Evolutionary conservation across 768 basidiomycete genomes (phyloP), one percentile per base, ranked within the genome.

Genomic region (Holtermannia corniformis): DNA sequence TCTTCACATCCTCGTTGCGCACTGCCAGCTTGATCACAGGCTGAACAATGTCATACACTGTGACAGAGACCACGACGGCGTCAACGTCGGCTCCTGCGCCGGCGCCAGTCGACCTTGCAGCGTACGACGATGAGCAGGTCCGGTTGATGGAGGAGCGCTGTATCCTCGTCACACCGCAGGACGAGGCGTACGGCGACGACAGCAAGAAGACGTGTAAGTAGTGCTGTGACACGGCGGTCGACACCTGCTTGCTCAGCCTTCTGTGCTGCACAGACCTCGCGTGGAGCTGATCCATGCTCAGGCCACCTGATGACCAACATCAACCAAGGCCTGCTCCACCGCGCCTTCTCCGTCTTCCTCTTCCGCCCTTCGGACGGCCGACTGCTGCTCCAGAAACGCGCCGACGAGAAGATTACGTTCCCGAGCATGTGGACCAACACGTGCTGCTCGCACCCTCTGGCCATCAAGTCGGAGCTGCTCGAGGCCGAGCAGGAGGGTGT

Each of bases 391-490:
- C 95, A 99, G 71, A 89, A 90, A 72, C 82, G 95, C 32, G 95
- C 95, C 19, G 78, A 83, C n/a, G 91, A 93, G 76, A 99, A 99
- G 78, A 99, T 99, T 68, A 99, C 95, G 5, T 99, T 99, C 76
- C 95, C 95, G 4, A 80, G 87, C 63, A 91, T 96, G 91, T 99
- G 95, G 95, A 99, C 95, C 26, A 99, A 99, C 74, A 97, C 95
- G 5, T 99, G 95, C 72, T 99, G 93, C 75, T 91, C 88, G 21
- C 93, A 99, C 69, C 93, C 93, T 16, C 78, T 99, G 47, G 67
- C 65, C 40, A 70, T 70, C 49, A 62, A 55, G 26, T 83, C 87
- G 62, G 95, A 97, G 74, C 87, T 90, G 60, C 85, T 84, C 56
- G 79, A 81, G 59, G 85, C 90, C 74, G 80, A 82, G 28, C 86